Evolutionary conservation across 257 asterid species (phyloP).

Genomic region (Datura wrightii): DNA sequence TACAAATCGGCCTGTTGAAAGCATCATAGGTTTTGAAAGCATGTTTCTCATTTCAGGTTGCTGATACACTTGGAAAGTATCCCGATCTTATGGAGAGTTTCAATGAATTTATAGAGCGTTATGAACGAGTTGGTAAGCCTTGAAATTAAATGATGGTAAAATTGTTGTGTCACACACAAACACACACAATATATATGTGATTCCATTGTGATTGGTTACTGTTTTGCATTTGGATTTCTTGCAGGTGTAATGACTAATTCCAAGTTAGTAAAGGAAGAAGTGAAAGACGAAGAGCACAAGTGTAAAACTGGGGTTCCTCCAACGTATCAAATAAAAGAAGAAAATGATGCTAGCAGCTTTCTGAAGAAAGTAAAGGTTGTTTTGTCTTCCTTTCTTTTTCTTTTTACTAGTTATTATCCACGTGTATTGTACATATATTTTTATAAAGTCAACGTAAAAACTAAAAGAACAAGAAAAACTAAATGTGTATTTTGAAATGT

Average conservation of each 20-base stretch:
- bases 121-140: constrained; percentile 76
- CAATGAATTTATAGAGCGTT: constrained; percentile 75
- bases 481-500: too few relatives aligned
- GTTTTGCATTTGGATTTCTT: constrained; percentile 79
- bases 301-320: constrained; percentile 61
- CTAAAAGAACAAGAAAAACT: too few relatives aligned
- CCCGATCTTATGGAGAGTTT: constrained; percentile 93
- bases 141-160: constrained; percentile 1
- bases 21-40: background rate
- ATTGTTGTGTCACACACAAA: background rate
- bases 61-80: constrained; percentile 75
- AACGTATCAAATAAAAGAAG: background rate
- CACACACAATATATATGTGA: background rate
- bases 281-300: constrained; percentile 56
- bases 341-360: background rate
- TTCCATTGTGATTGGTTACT: constrained; percentile 44
- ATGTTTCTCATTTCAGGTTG: constrained; percentile 57
- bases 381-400: background rate
- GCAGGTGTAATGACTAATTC: constrained; percentile 82
- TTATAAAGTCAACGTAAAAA: too few relatives aligned
- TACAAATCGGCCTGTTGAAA: background rate
- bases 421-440: too few relatives aligned
- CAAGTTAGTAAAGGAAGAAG: constrained; percentile 61
- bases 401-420: too few relatives aligned
- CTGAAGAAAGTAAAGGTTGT: constrained; percentile 15